phyloP scores from a whole-genome alignment of 805 yeast species.

The Pichia gijzeniarum region DNA sequence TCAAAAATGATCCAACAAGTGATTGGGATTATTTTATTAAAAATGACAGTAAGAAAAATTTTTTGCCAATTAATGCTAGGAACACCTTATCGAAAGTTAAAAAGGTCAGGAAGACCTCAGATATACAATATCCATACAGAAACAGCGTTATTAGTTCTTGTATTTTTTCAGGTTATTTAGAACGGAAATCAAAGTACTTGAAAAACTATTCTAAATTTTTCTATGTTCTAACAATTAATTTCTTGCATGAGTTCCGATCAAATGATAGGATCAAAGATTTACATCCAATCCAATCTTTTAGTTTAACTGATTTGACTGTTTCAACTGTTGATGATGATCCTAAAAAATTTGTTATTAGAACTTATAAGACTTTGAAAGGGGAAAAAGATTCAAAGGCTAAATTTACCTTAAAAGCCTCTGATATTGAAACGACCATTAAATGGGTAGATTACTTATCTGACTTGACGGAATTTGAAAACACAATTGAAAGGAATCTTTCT shows the following conservation, averaged over 20 bases:
- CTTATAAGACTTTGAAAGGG: conserved; percentile 25
- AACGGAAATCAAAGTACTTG: conserved; percentile 54
- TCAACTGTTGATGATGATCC: conserved; percentile 32
- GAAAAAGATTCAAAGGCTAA: conserved; percentile 23
- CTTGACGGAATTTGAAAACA: conserved; percentile 40
- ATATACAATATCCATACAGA: conserved; percentile 48
- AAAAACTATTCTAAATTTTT: conserved; percentile 56
- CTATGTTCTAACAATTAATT: conserved; percentile 63
- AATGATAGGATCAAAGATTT: conserved; percentile 50
- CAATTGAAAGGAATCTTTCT: conserved; percentile 45
- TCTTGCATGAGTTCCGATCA: conserved; percentile 59
- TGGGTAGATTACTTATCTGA: conserved; percentile 55
- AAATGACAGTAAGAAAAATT: conserved; percentile 36
- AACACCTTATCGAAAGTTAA: conserved; percentile 28
- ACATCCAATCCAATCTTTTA: conserved; percentile 36
- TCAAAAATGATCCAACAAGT: conserved; percentile 50
- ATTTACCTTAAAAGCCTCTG: conserved; percentile 39
- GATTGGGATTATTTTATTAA: conserved; percentile 68
- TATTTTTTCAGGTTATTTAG: conserved; percentile 53
- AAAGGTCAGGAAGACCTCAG: conserved; percentile 41
- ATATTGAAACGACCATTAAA: conserved; percentile 36
- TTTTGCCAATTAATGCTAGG: conserved; percentile 33
- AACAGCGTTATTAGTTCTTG: conserved; percentile 45
- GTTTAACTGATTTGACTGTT: conserved; percentile 30
- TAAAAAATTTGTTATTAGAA: conserved; percentile 33